A percentile compares a stretch with the other conserved stretches of the same genome.
These are phyloP conservation scores for Ambrosia hybrid DNA, from an alignment of 140 eudicot species.

Conservation along the genomic window DNA sequence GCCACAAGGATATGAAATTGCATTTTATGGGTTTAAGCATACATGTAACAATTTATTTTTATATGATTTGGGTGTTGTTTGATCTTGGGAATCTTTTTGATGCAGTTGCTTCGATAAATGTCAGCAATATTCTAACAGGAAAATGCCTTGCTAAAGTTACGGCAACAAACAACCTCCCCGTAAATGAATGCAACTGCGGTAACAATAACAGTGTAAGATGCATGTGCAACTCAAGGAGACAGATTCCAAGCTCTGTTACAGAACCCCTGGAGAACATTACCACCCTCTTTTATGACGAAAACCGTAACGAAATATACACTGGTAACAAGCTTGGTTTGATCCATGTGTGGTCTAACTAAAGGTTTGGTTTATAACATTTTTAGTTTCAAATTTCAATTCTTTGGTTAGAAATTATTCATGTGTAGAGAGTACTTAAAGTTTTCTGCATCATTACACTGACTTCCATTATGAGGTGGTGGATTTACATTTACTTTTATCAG, in stretches of 20 bases:
- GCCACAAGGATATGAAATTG: too few relatives aligned
- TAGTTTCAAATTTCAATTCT: background rate
- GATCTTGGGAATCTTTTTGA: conserved; percentile 9
- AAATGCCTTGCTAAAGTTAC: conserved; percentile 82
- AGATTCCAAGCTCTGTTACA: conserved; percentile 47
- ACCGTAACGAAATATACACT: conserved; percentile 81
- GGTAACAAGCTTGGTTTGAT: conserved; percentile 83
- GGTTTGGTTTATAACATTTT: background rate
- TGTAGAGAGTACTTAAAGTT: background rate
- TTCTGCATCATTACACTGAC: conserved; percentile 14
- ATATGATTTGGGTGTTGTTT: background rate
- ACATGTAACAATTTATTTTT: background rate
- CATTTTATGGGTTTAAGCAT: background rate
- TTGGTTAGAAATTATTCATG: conserved; percentile 1
- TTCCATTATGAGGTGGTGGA: conserved; percentile 19
- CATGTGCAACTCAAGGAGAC: conserved; percentile 54
- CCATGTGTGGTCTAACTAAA: conserved; percentile 88
- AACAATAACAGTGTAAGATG: conserved; percentile 29
- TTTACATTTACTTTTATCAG: conserved; percentile 23
- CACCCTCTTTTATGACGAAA: conserved; percentile 82
- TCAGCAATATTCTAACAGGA: conserved; percentile 83
- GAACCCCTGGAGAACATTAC: conserved; percentile 87
- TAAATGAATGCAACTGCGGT: conserved; percentile 53
- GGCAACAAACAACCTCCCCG: conserved; percentile 44
- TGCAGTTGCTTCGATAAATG: conserved; percentile 77